Percentiles rank a stretch among this genome's conserved stretches.
phyloP scores from a whole-genome alignment of 148 eudicot genomes.

The Silene uniflora region DNA sequence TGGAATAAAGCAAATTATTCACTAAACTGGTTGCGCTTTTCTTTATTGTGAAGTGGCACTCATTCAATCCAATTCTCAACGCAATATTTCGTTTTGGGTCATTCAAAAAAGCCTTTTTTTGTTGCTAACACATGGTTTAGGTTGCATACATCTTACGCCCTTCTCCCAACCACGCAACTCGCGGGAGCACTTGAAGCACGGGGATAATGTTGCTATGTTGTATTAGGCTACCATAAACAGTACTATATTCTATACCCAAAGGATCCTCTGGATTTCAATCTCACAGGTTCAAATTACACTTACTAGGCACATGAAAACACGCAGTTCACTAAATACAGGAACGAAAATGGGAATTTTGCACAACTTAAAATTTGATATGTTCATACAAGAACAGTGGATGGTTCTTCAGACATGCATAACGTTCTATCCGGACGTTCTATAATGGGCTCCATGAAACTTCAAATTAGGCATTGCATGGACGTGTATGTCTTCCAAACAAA shows the following conservation, averaged over 20 bases:
- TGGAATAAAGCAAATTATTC: too few relatives aligned
- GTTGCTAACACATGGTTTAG: too few relatives aligned
- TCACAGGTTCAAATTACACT: neutral
- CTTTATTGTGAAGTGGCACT: too few relatives aligned
- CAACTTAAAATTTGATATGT: neutral
- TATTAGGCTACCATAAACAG: neutral
- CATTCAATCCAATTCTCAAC: too few relatives aligned
- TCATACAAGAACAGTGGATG: neutral
- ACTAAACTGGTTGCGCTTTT: too few relatives aligned
- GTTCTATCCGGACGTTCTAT: neutral
- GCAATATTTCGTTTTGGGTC: too few relatives aligned
- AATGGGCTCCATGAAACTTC: neutral
- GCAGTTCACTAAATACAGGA: neutral
- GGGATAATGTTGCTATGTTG: too few relatives aligned
- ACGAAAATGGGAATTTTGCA: neutral
- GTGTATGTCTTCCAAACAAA: neutral
- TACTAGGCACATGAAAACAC: neutral
- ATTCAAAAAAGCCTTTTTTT: too few relatives aligned
- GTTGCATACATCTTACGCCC: too few relatives aligned
- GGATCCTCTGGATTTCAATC: neutral
- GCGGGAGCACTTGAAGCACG: too few relatives aligned
- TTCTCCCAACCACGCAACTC: too few relatives aligned
- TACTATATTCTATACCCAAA: slow-evolving; percentile 1
- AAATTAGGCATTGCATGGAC: neutral
- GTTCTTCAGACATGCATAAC: neutral